Conservation (phyloP, 441 rosid species). For the Mallotus repandus region DNA sequence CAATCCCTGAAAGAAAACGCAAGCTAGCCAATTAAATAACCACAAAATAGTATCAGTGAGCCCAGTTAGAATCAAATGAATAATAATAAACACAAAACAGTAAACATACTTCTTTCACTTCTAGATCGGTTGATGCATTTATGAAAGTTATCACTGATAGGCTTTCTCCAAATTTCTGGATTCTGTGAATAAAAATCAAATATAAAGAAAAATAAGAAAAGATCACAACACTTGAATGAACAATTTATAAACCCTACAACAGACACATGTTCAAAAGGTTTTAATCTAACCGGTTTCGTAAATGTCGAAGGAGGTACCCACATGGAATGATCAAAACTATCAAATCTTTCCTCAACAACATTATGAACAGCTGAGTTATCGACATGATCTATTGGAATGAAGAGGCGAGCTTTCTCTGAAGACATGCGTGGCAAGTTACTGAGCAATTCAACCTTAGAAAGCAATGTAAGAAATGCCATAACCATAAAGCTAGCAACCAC, state of each 20-base stretch:
- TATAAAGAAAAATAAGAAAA: not conserved
- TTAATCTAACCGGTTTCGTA: not conserved
- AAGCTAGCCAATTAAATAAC: not conserved
- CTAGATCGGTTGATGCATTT: slow-evolving; percentile 37
- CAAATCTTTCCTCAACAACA: not conserved
- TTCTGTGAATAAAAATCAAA: slow-evolving; percentile 24
- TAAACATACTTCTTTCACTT: slow-evolving; percentile 30
- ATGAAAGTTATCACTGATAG: slow-evolving; percentile 27
- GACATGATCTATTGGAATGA: not conserved
- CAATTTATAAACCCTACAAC: not conserved
- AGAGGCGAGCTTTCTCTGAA: not conserved
- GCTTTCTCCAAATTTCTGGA: slow-evolving; percentile 46
- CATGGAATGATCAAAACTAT: not conserved
- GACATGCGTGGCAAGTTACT: slow-evolving; percentile 2
- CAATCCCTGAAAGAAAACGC: slow-evolving; percentile 11
- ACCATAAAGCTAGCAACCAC: slow-evolving; percentile 12
- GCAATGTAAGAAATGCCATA: slow-evolving; percentile 15
- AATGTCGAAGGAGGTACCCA: not conserved
- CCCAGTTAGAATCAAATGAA: too few relatives aligned
- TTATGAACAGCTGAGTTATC: not conserved
- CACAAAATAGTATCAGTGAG: too few relatives aligned
- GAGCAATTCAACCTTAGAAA: slow-evolving; percentile 24
- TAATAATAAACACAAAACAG: too few relatives aligned
- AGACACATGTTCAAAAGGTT: not conserved
- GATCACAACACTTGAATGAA: too few relatives aligned